These are phyloP conservation scores for Rhododendron ovatum DNA, from an alignment of 148 eudicot species.

Conservation along the genomic window DNA sequence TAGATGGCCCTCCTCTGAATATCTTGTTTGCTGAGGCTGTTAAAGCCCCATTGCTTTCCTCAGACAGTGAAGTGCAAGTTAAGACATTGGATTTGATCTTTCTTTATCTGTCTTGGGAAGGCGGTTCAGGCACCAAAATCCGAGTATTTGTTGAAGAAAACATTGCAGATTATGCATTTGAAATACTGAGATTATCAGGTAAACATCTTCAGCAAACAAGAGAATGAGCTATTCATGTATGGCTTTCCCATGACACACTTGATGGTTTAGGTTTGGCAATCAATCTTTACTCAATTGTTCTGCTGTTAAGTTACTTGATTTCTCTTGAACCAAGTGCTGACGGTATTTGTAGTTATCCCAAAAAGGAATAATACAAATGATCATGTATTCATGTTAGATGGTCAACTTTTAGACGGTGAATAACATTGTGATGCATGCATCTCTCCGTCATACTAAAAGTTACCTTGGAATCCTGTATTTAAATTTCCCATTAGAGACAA, in stretches of 20 bases:
- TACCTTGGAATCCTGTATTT: not conserved
- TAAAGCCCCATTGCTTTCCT: conserved; percentile 83
- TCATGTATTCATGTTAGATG: not conserved
- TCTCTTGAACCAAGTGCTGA: not conserved
- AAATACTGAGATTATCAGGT: conserved; percentile 85
- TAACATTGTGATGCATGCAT: not conserved
- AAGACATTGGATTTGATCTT: conserved; percentile 63
- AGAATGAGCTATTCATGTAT: not conserved
- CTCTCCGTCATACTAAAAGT: not conserved
- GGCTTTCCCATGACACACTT: not conserved
- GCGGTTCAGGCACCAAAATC: conserved; percentile 47
- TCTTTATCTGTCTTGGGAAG: conserved; percentile 57
- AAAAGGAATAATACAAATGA: not conserved
- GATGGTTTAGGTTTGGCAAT: not conserved
- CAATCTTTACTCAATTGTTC: not conserved
- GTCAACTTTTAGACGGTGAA: not conserved
- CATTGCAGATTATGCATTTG: conserved; percentile 80
- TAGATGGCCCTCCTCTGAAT: conserved; percentile 38
- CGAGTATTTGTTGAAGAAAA: conserved; percentile 77
- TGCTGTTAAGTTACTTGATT: not conserved
- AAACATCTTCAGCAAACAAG: not conserved
- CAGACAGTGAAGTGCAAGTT: conserved; percentile 73
- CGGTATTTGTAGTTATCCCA: not conserved
- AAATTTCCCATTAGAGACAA: not conserved
- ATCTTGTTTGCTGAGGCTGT: conserved; percentile 92